phyloP scores from a whole-genome alignment of 257 asterid species.

The Rehmannia glutinosa region DNA sequence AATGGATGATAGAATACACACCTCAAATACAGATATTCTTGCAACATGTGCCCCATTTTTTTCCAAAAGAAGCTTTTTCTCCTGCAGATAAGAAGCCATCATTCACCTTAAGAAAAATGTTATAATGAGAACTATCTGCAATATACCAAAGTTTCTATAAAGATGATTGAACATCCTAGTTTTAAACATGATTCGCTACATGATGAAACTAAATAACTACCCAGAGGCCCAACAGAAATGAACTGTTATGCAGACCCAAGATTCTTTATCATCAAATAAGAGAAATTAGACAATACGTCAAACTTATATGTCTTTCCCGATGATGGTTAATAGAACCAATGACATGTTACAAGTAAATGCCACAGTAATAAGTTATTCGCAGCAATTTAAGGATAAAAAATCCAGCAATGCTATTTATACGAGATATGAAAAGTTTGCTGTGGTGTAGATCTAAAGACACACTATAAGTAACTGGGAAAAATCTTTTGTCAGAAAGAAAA shows the following conservation, averaged over 20 bases:
- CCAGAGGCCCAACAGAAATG: background rate
- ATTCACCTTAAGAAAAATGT: constrained; percentile 7
- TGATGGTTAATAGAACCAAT: background rate
- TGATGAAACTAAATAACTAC: background rate
- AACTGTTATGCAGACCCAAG: background rate
- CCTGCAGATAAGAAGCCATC: constrained; percentile 46
- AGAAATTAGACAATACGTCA: constrained; percentile 6
- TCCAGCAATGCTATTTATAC: background rate
- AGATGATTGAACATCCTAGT: background rate
- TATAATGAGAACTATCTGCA: background rate
- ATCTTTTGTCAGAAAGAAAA: background rate
- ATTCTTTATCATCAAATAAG: constrained; percentile 10
- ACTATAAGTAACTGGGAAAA: background rate
- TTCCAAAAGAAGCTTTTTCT: constrained; percentile 86
- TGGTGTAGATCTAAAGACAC: background rate
- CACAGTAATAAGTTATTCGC: constrained; percentile 3
- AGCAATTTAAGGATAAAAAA: background rate
- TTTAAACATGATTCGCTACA: background rate
- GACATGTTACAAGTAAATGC: background rate
- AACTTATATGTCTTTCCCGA: too few relatives aligned
- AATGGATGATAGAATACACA: background rate
- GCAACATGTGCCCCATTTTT: constrained; percentile 84
- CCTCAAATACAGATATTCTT: constrained; percentile 91
- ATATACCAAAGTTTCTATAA: background rate
- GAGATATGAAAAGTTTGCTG: background rate